phyloP scores from a whole-genome alignment of 2,329 filamentous ascomycete genomes.

The Parastagonospora nodorum region DNA sequence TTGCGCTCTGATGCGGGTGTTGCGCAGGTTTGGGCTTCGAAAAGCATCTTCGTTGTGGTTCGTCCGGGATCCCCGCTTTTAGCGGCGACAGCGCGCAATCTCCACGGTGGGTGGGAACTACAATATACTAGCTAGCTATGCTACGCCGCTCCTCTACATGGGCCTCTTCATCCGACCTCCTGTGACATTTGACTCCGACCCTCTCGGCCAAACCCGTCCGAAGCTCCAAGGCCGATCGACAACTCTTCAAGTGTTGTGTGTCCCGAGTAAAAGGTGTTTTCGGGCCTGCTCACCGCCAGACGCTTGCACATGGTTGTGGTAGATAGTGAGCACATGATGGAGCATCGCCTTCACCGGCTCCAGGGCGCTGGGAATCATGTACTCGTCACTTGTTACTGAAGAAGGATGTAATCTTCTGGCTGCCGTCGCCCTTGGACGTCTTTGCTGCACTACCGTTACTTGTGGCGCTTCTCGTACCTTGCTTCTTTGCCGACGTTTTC shows the following conservation, averaged over 20 bases:
- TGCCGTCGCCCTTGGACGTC: conserved; percentile 54
- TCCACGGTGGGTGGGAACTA: conserved; percentile 1
- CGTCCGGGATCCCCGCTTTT: conserved; percentile 11
- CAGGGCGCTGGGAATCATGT: conserved; percentile 7
- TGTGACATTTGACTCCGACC: too few species aligned
- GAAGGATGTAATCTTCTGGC: conserved; percentile 63
- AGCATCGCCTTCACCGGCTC: conserved; percentile 18
- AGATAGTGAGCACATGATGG: conserved; percentile 8
- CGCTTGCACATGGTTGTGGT: neutral
- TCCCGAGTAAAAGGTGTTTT: too few species aligned
- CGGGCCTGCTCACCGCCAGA: neutral
- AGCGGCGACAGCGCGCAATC: conserved; percentile 5
- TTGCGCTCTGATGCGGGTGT: conserved; percentile 7
- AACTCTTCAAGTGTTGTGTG: too few species aligned
- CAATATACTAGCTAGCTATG: neutral
- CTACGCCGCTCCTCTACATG: neutral
- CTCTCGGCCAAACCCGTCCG: neutral
- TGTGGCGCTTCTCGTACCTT: conserved; percentile 58
- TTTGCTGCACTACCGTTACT: conserved; percentile 58
- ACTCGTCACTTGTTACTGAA: conserved; percentile 55
- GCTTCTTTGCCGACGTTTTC: conserved; percentile 48
- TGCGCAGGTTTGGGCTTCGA: conserved; percentile 10
- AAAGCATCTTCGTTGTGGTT: conserved; percentile 8
- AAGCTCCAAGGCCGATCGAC: neutral
- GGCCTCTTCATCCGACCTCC: neutral